Evolutionary conservation across 306 rosid genomes (phyloP).

Genomic region (Cicer chorassanicum): DNA sequence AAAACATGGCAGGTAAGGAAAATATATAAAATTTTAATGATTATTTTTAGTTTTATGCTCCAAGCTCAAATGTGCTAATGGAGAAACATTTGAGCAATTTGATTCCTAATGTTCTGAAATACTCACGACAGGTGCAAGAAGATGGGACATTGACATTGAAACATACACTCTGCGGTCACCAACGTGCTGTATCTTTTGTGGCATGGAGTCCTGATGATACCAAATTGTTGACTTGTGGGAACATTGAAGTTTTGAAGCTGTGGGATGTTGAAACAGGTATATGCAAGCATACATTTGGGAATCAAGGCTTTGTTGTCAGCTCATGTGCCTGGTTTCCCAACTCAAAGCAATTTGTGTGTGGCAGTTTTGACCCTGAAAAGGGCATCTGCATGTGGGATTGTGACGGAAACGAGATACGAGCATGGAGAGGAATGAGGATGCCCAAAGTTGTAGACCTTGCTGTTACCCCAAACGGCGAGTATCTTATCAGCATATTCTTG

Average conservation of each 20-base stretch:
- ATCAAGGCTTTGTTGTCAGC: conserved; percentile 80
- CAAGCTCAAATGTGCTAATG: conserved; percentile 17
- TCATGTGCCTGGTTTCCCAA: conserved; percentile 98
- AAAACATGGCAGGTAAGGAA: conserved; percentile 11
- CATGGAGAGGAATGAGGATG: conserved; percentile 89
- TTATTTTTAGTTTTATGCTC: conserved; percentile 19
- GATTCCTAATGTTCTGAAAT: conserved; percentile 41
- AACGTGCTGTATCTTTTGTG: conserved; percentile 75
- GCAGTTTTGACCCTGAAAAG: conserved; percentile 81
- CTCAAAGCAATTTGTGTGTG: conserved; percentile 83
- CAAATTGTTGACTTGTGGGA: conserved; percentile 90
- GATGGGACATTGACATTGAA: conserved; percentile 65
- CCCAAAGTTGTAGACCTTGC: conserved; percentile 86
- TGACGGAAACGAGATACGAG: conserved; percentile 78
- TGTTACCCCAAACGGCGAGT: conserved; percentile 81
- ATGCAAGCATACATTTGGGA: conserved; percentile 86
- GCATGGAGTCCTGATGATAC: conserved; percentile 98
- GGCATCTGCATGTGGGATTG: conserved; percentile 95
- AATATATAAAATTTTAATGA: not conserved
- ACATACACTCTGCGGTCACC: conserved; percentile 74
- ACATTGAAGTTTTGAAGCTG: conserved; percentile 82
- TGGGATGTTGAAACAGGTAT: conserved; percentile 95
- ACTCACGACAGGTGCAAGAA: conserved; percentile 68
- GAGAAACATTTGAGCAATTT: conserved; percentile 15
- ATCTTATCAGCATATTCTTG: conserved; percentile 76